Evolutionary conservation across 2,329 filamentous ascomycete species (phyloP), one percentile per base, ranked within the genome.

Genomic region (Aspergillus amoenus): DNA sequence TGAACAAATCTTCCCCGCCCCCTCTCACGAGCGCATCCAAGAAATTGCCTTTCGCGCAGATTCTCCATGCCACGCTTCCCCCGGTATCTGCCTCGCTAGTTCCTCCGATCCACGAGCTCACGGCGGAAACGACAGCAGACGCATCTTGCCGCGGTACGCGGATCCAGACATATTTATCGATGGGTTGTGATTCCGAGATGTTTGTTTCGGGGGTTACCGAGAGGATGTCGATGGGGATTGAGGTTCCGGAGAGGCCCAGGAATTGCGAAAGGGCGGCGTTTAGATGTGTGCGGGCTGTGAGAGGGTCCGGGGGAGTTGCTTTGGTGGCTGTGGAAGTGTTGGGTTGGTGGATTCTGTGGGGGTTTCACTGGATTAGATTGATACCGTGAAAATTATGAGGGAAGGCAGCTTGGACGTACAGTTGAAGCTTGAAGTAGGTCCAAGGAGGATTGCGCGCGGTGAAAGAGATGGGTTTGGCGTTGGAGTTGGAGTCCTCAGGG

Each of bases 141-240:
- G 70, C 75, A 61, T 81, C 79, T n/a, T 77, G 74, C 27, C 72
- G 66, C 2, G 78, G 77, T 0, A 80, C 69, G 37, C 79, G 72
- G 13, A 81, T 72, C 77, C 78, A 81, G 7, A 74, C 58, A 1
- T 61, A 56, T 51, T 68, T 51, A 4, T 51, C 40, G 1, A 39
- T 40, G n/a, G 59, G 52, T 12, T 46, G 43, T 15, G 42, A 43
- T 39, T 51, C 45, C 12, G 58, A 53, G 34, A 21, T 7, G 48
- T 18, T 43, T 41, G 41, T 6, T 37, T 53, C 43, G 0, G 59
- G 43, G 1, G 43, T 67, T 17, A 77, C 63, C 45, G 78, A 78
- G 13, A 80, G 64, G 34, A 81, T 77, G 56, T 81, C 79, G 49
- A 81, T 70, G 3, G 77, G 65, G 40, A 81, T 79, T 13, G 77